Evolutionary conservation across 2,329 filamentous ascomycete genomes (phyloP), one percentile per base, ranked within the genome.

Genomic region (Microdochium trichocladiopsis): DNA sequence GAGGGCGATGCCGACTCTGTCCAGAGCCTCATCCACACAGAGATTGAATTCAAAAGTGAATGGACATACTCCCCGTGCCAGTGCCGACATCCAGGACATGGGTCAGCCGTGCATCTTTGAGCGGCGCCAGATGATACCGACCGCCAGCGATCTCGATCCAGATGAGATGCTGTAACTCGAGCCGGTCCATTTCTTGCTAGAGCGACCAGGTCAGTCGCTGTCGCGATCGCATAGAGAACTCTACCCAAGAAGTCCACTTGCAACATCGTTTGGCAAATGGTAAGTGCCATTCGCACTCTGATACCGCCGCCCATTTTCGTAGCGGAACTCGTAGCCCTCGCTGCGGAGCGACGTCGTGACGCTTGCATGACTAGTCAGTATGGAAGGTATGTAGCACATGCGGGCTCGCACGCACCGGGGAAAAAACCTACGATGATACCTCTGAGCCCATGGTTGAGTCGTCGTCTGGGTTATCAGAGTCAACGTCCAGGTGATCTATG

Each of bases 101-200:
- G 18, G 54, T 55, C 23, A 59, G 24, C 25, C 52, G 37, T n/a
- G 51, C 53, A 22, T 51, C 25, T 9, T 56, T 52, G 14, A 59
- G 28, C 10, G 57, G 57, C 25, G 57, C 57, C n/a, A 59, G 56
- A 37, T 55, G 37, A 25, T 55, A 45, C 8, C 56, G 54, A 21
- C 55, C 54, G 41, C 57, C 57, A 11, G 51, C 22, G 36, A 58
- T 28, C 48, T 58, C 54, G 28, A 59, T 50, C 56, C 56, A 59
- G 31, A 59, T 52, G 21, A 58, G 24, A 49, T 59, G 57, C 48
- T 59, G 57, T 22, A 59, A 52, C 43, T 59, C 57, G 16, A 59
- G 56, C 16, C 57, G 55, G 37, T 59, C 55, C 52, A 58, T 56
- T 54, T 57, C 55, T 54, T 52, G 53, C 57, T 59, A 48, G 25